Conservation (phyloP, 345 rosid species). For the Draba incana region DNA sequence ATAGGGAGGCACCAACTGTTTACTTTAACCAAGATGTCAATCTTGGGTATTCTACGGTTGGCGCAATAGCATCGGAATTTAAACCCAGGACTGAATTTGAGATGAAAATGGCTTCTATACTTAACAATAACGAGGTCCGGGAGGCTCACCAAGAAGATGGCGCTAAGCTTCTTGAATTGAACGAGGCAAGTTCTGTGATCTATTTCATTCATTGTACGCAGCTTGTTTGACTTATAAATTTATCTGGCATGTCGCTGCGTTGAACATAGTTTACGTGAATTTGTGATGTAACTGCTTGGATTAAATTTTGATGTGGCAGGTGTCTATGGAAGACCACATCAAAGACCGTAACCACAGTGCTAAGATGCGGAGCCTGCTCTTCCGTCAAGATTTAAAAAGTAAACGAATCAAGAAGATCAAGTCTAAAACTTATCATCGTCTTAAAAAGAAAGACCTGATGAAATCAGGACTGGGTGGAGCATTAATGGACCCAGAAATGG, state of each 20-base stretch:
- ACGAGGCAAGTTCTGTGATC: conserved; percentile 56
- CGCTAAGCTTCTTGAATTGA: conserved; percentile 79
- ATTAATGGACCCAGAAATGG: conserved; percentile 82
- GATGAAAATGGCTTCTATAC: conserved; percentile 83
- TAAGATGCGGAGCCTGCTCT: conserved; percentile 88
- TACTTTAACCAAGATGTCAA: conserved; percentile 72
- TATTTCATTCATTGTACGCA: conserved; percentile 7
- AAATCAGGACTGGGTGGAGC: conserved; percentile 53
- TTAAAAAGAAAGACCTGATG: conserved; percentile 65
- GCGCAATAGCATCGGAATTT: conserved; percentile 91
- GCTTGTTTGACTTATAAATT: conserved; percentile 10
- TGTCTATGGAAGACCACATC: conserved; percentile 74
- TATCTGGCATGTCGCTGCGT: background rate
- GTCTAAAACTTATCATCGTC: conserved; percentile 83
- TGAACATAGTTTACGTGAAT: background rate
- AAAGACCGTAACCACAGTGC: conserved; percentile 62
- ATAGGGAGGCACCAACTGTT: conserved; percentile 84
- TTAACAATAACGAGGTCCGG: conserved; percentile 56
- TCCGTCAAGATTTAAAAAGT: conserved; percentile 81
- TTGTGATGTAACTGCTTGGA: conserved; percentile 19
- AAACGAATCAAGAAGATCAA: conserved; percentile 88
- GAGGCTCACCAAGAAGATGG: conserved; percentile 91
- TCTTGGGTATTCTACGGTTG: conserved; percentile 80
- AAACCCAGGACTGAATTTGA: conserved; percentile 92
- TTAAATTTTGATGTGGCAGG: conserved; percentile 48